Percentiles rank a stretch among this genome's conserved stretches.
These are phyloP conservation scores for Malassezia sp. DNA, from an alignment of 1,284 basidiomycete species.

Conservation along the genomic window DNA sequence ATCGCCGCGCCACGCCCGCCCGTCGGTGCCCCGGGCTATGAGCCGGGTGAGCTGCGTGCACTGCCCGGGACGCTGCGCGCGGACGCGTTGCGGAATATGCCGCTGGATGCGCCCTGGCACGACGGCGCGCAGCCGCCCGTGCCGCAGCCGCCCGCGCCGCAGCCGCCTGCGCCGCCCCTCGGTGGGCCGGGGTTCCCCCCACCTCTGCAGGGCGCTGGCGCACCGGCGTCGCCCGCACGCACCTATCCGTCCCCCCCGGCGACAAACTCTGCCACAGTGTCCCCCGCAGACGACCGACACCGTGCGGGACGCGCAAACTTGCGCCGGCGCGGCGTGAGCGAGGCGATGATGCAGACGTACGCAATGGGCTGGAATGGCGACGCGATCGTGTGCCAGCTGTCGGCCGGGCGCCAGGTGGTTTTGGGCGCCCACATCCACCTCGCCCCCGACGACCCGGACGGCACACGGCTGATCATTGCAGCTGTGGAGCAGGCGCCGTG, in stretches of 20 bases:
- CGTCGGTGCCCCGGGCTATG: not conserved
- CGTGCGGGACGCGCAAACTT: slow-evolving; percentile 37
- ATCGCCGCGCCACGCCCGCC: slow-evolving; percentile 3
- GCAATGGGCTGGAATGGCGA: slow-evolving; percentile 42
- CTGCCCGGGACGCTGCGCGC: not conserved
- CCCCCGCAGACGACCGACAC: slow-evolving; percentile 23
- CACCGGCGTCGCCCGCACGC: not conserved
- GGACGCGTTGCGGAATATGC: too few relatives aligned
- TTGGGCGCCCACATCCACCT: slow-evolving; percentile 13
- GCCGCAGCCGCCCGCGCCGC: not conserved
- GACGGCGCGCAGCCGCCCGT: not conserved
- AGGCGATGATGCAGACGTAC: slow-evolving; percentile 39
- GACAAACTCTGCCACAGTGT: not conserved
- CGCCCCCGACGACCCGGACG: slow-evolving; percentile 32
- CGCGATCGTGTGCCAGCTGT: slow-evolving; percentile 30
- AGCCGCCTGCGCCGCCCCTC: not conserved
- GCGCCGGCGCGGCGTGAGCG: slow-evolving; percentile 38
- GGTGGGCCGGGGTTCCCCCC: too few relatives aligned
- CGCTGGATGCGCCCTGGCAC: too few relatives aligned
- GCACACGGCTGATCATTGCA: slow-evolving; percentile 16
- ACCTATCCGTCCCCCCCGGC: not conserved
- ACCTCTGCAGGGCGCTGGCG: too few relatives aligned
- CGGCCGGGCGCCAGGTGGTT: slow-evolving; percentile 25
- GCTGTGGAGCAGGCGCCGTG: too few relatives aligned
- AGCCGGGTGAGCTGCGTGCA: slow-evolving; percentile 3